These are phyloP conservation scores for Nymphaea colorata DNA, from an alignment of 164 flowering plant genomes.

Conservation along the genomic window DNA sequence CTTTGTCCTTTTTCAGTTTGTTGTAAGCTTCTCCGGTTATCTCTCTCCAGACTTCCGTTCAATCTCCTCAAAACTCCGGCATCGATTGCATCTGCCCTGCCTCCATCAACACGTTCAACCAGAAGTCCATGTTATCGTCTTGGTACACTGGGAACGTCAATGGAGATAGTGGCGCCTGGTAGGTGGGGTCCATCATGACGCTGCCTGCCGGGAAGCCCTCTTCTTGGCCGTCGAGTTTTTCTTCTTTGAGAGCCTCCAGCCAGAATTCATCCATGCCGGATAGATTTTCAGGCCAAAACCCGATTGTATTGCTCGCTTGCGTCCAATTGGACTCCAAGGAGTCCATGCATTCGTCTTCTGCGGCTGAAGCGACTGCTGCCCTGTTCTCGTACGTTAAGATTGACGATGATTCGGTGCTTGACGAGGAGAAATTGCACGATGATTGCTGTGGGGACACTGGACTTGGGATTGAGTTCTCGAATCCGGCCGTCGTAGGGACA, in stretches of 20 bases:
- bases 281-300: background rate
- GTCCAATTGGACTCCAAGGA: background rate
- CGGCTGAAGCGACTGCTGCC: background rate
- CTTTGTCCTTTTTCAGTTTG: too few relatives aligned
- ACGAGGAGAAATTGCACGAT: background rate
- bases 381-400: background rate
- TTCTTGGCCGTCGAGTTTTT: background rate
- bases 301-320: background rate
- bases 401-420: constrained; percentile 1
- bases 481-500: background rate
- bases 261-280: background rate
- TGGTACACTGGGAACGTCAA: background rate
- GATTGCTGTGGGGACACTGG: constrained; percentile 2
- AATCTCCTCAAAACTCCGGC: background rate
- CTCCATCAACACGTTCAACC: constrained; percentile 1
- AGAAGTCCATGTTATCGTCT: constrained; percentile 1
- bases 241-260: background rate
- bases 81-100: background rate
- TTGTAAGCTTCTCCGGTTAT: too few relatives aligned
- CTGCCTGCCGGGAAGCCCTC: background rate
- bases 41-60: background rate
- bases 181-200: background rate
- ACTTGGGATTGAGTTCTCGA: background rate
- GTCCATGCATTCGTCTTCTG: background rate
- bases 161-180: background rate